Conservation (phyloP, 2,329 filamentous ascomycete species). For the Curvularia hawaiiensis region DNA sequence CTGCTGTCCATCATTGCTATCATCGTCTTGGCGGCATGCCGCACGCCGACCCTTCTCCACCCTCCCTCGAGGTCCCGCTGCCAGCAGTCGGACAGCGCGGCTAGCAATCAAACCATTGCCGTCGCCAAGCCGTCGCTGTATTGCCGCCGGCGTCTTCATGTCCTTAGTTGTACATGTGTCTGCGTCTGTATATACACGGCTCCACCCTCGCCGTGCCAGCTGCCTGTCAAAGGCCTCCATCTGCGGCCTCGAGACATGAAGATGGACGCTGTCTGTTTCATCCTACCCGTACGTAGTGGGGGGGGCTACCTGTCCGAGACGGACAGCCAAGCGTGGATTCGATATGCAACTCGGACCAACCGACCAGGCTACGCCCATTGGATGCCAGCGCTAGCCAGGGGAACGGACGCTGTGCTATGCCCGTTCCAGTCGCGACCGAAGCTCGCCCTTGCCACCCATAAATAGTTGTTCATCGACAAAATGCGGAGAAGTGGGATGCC, state of each 20-base stretch:
- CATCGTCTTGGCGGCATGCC: slow-evolving; percentile 31
- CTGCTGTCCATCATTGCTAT: slow-evolving; percentile 17
- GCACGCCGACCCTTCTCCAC: slow-evolving; percentile 26
- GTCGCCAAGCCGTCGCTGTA: slow-evolving; percentile 1
- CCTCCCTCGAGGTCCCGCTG: slow-evolving; percentile 11
- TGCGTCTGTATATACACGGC: background rate
- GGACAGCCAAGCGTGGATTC: slow-evolving; percentile 30
- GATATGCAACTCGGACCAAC: slow-evolving; percentile 35
- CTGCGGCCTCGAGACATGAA: slow-evolving; percentile 29
- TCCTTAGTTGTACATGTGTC: too few species aligned
- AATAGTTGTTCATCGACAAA: slow-evolving; percentile 41
- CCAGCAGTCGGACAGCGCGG: slow-evolving; percentile 18
- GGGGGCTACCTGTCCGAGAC: slow-evolving; percentile 22
- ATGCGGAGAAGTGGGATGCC: slow-evolving; percentile 43
- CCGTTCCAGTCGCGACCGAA: slow-evolving; percentile 27
- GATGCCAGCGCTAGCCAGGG: slow-evolving; percentile 36
- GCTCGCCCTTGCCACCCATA: slow-evolving; percentile 40
- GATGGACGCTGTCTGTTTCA: slow-evolving; percentile 38
- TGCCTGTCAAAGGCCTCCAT: background rate
- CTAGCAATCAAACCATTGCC: slow-evolving; percentile 13
- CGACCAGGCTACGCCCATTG: slow-evolving; percentile 20
- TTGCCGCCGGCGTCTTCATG: background rate
- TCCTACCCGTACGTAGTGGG: slow-evolving; percentile 29
- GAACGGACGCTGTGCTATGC: slow-evolving; percentile 27
- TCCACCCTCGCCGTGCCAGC: background rate